Evolutionary conservation across 139 green algal genomes (phyloP).

Genomic region (Edaphochlamys debaryana): DNA sequence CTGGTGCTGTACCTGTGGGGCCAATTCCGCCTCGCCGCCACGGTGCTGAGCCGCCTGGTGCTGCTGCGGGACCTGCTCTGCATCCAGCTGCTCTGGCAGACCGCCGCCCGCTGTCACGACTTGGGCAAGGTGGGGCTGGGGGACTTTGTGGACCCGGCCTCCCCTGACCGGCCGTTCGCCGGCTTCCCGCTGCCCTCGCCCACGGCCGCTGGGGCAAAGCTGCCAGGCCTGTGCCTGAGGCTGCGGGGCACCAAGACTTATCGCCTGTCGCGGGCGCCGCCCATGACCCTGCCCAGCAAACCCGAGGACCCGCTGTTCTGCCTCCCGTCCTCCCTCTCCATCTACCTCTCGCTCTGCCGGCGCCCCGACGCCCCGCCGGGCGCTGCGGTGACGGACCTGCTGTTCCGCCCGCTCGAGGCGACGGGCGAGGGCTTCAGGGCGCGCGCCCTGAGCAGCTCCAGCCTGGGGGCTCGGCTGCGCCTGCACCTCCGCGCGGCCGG

Average conservation of each 20-base stretch:
- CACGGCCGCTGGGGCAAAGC: not conserved
- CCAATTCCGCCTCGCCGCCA: no score
- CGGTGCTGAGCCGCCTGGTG: not conserved
- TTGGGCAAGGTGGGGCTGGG: not conserved
- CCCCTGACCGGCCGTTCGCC: not conserved
- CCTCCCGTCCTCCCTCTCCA: not conserved
- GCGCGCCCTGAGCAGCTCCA: not conserved
- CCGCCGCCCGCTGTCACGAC: not conserved
- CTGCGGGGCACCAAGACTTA: not conserved
- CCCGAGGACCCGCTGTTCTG: not conserved
- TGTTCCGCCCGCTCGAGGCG: not conserved
- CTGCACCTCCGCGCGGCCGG: not conserved
- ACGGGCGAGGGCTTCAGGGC: not conserved
- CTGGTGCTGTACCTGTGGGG: slow-evolving; percentile 10
- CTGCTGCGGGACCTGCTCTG: not conserved
- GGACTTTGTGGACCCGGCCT: not conserved
- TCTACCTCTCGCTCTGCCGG: not conserved
- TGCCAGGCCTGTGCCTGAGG: not conserved
- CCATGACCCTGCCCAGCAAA: not conserved
- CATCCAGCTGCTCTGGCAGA: slow-evolving; percentile 1
- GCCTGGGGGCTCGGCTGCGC: not conserved
- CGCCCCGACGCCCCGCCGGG: not conserved
- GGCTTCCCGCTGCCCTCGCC: not conserved
- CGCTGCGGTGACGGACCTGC: not conserved
- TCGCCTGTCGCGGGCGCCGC: not conserved